Conservation (phyloP, 2,329 filamentous ascomycete species). For the Paecilomyces sp. region DNA sequence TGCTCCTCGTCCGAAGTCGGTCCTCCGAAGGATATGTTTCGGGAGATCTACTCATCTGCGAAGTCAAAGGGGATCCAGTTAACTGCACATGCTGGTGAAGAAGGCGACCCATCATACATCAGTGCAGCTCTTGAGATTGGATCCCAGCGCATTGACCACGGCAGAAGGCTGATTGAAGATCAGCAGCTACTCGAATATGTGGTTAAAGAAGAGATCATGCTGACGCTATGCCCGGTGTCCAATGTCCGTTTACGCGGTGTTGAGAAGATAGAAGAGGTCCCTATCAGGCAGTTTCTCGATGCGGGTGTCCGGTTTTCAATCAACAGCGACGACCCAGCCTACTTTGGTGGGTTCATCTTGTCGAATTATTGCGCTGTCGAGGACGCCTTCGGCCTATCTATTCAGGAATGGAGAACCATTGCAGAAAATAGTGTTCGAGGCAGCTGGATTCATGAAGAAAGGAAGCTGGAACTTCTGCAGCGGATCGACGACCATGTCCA, state of each 20-base stretch:
- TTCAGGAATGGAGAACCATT: slow-evolving; percentile 62
- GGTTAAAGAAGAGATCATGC: slow-evolving; percentile 49
- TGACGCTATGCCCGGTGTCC: slow-evolving; percentile 67
- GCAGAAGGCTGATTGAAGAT: slow-evolving; percentile 59
- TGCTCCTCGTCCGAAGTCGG: slow-evolving; percentile 58
- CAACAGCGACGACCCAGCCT: slow-evolving; percentile 68
- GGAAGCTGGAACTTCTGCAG: slow-evolving; percentile 54
- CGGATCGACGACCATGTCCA: slow-evolving; percentile 24
- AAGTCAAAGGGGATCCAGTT: slow-evolving; percentile 47
- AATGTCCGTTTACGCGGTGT: slow-evolving; percentile 61
- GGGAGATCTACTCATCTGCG: slow-evolving; percentile 53
- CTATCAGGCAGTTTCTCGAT: slow-evolving; percentile 57
- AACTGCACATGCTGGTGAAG: slow-evolving; percentile 73
- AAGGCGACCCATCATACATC: slow-evolving; percentile 63
- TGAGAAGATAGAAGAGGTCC: slow-evolving; percentile 46
- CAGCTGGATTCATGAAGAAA: slow-evolving; percentile 60
- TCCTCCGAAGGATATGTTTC: slow-evolving; percentile 53
- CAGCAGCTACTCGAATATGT: slow-evolving; percentile 52
- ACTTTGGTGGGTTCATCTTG: slow-evolving; percentile 68
- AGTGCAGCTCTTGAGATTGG: slow-evolving; percentile 56
- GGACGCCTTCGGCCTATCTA: slow-evolving; percentile 57
- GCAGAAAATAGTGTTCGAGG: slow-evolving; percentile 55
- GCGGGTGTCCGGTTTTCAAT: slow-evolving; percentile 61
- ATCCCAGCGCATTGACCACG: slow-evolving; percentile 67
- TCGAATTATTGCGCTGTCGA: slow-evolving; percentile 73